These are phyloP conservation scores for Cryptococcus maquisensis DNA, from an alignment of 1,284 basidiomycete genomes.

Conservation along the genomic window DNA sequence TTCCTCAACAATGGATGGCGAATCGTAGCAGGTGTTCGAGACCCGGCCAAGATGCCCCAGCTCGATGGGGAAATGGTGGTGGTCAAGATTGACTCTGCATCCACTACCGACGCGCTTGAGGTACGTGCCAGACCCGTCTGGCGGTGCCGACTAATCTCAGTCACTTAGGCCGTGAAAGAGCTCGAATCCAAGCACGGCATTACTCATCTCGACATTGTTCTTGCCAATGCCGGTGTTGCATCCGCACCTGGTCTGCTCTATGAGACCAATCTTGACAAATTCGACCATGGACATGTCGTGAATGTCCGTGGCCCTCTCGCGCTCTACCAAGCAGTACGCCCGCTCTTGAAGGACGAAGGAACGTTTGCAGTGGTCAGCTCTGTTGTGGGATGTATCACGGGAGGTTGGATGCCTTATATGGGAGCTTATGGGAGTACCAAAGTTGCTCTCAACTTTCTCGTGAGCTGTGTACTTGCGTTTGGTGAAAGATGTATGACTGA, in stretches of 20 bases:
- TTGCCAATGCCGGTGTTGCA: neutral
- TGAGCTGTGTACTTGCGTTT: neutral
- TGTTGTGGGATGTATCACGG: neutral
- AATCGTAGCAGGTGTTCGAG: conserved; percentile 14
- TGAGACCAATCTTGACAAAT: neutral
- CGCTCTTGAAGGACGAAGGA: neutral
- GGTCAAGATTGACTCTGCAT: neutral
- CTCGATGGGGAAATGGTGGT: neutral
- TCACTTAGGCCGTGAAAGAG: neutral
- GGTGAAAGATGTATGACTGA: too few relatives aligned
- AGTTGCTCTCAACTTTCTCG: conserved; percentile 7
- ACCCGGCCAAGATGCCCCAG: conserved; percentile 8
- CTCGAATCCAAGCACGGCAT: neutral
- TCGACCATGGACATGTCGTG: neutral
- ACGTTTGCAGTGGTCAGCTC: neutral
- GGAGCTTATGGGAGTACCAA: conserved; percentile 12
- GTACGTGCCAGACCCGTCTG: neutral
- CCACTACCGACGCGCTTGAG: neutral
- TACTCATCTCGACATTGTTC: neutral
- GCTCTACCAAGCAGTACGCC: neutral
- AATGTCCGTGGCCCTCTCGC: neutral
- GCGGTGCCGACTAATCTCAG: neutral
- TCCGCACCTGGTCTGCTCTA: neutral
- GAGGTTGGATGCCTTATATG: conserved; percentile 1
- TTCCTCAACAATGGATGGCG: conserved; percentile 9